Percentiles rank a stretch among this genome's conserved stretches.
Evolutionary conservation across 768 basidiomycete species (phyloP).

Genomic region (Heimioporus sp.): DNA sequence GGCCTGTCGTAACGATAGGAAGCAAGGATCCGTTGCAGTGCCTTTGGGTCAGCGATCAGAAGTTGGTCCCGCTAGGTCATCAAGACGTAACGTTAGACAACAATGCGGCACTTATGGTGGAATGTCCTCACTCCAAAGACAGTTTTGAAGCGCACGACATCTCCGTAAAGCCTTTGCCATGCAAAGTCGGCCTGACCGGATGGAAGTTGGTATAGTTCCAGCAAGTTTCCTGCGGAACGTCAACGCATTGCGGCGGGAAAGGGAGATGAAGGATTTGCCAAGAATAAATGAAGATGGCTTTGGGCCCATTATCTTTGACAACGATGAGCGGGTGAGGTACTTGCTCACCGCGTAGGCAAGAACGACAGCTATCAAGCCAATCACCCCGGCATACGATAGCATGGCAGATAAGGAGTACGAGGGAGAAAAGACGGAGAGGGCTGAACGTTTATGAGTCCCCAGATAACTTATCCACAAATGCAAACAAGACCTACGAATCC

Average conservation of each 20-base stretch:
- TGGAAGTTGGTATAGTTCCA: slow-evolving; percentile 27
- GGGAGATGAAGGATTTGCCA: slow-evolving; percentile 4
- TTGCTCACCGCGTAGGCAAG: slow-evolving; percentile 3
- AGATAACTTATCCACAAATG: too few species aligned
- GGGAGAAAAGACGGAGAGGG: too few species aligned
- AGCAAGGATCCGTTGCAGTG: slow-evolving; percentile 37
- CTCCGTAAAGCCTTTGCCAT: slow-evolving; percentile 31
- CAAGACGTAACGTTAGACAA: slow-evolving; percentile 5
- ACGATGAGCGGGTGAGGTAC: neutral
- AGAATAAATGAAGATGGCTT: slow-evolving; percentile 21
- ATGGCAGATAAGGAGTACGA: too few species aligned
- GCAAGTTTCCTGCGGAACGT: slow-evolving; percentile 25
- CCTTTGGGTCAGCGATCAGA: slow-evolving; percentile 47
- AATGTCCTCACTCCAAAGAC: slow-evolving; percentile 23
- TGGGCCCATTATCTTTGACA: slow-evolving; percentile 20
- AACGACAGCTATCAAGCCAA: neutral
- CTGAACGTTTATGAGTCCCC: too few species aligned
- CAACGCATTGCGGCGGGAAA: slow-evolving; percentile 18
- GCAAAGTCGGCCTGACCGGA: slow-evolving; percentile 26
- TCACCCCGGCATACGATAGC: too few species aligned
- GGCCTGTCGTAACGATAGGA: slow-evolving; percentile 44
- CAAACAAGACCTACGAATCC: too few species aligned
- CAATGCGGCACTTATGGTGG: neutral
- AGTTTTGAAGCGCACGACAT: slow-evolving; percentile 27
- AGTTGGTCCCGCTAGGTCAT: slow-evolving; percentile 40